A percentile compares a stretch with the other conserved stretches of the same genome.
phyloP scores from a whole-genome alignment of 805 yeast genomes.

The Lipomyces oligophaga region DNA sequence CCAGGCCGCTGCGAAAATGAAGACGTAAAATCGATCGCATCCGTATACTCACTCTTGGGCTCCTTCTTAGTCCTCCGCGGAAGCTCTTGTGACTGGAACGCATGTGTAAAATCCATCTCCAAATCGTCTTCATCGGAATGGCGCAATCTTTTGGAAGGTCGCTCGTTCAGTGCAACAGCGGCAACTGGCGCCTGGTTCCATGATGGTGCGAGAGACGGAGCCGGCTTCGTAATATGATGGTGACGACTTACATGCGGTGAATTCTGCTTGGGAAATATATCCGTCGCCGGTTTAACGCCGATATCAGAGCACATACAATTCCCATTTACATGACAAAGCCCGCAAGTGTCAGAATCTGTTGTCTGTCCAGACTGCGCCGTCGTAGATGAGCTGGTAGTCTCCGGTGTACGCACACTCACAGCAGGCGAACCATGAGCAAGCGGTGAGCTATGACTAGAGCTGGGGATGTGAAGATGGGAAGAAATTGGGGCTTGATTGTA shows the following conservation, averaged over 20 bases:
- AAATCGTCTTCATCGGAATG: conserved; percentile 16
- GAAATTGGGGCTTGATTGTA: no score
- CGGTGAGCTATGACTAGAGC: no score
- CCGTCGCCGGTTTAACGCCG: conserved; percentile 25
- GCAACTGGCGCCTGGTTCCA: not conserved
- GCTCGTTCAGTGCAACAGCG: no score
- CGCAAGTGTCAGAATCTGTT: conserved; percentile 18
- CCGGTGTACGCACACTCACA: no score
- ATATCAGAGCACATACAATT: conserved; percentile 26
- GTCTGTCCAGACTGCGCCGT: no score
- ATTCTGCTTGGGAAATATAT: conserved; percentile 19
- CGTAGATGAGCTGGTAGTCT: no score
- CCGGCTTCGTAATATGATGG: not conserved
- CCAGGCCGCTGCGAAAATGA: conserved; percentile 3
- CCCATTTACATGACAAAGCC: conserved; percentile 26
- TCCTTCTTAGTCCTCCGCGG: conserved; percentile 2
- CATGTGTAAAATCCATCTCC: conserved; percentile 28
- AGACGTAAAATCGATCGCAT: conserved; percentile 2
- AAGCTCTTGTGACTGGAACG: conserved; percentile 19
- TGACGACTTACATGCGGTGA: not conserved
- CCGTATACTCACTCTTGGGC: conserved; percentile 7
- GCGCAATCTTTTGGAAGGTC: conserved; percentile 4
- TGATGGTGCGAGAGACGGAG: not conserved
- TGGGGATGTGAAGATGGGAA: no score
- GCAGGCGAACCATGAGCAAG: no score